Evolutionary conservation across 2,329 filamentous ascomycete genomes (phyloP).

Genomic region (Biscogniauxia sp.): DNA sequence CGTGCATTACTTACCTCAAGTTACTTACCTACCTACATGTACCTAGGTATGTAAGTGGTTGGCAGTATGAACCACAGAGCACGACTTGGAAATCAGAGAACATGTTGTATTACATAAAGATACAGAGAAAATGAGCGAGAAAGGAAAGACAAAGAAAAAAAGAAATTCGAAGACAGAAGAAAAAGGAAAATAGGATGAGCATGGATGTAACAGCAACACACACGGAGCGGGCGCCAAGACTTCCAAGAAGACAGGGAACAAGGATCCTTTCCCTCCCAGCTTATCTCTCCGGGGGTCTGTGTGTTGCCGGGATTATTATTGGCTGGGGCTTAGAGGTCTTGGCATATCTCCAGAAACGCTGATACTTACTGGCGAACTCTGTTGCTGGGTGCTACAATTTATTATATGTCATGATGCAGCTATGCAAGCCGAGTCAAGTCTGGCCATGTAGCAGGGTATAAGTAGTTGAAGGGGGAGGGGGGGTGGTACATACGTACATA

Average conservation of each 20-base stretch:
- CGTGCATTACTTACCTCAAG: too few relatives aligned
- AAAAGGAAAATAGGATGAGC: background rate
- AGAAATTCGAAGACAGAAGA: background rate
- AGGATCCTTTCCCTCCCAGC: conserved; percentile 9
- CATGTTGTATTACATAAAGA: background rate
- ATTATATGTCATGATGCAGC: background rate
- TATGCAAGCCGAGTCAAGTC: background rate
- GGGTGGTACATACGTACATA: too few relatives aligned
- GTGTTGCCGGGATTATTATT: conserved; percentile 17
- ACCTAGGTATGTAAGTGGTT: too few relatives aligned
- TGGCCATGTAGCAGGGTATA: background rate
- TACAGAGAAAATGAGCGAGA: background rate
- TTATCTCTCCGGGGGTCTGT: conserved; percentile 19
- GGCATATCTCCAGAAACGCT: conserved; percentile 10
- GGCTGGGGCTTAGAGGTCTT: conserved; percentile 11
- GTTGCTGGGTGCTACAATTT: background rate
- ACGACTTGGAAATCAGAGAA: background rate
- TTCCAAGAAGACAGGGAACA: background rate
- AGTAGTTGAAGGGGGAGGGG: background rate
- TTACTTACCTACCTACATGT: too few relatives aligned
- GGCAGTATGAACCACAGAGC: background rate
- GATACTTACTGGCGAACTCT: background rate
- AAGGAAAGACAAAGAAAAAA: background rate
- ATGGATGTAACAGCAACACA: background rate
- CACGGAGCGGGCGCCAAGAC: background rate